These are phyloP conservation scores for Pleurotus djamor DNA, from an alignment of 768 basidiomycete genomes.

Conservation along the genomic window DNA sequence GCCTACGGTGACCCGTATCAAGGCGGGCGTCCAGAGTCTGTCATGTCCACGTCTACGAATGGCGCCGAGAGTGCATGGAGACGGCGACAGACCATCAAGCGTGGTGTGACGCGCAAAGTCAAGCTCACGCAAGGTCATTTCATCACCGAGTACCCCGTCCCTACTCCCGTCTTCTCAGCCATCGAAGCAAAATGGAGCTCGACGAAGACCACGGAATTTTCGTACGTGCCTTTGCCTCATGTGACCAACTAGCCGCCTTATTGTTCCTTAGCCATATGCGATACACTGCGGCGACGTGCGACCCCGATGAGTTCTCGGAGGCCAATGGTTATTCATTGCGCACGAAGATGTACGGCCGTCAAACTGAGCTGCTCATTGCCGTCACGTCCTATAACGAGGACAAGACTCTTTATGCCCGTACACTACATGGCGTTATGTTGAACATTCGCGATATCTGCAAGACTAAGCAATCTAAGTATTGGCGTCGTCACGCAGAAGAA, in stretches of 20 bases:
- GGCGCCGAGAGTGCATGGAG: slow-evolving; percentile 62
- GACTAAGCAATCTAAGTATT: slow-evolving; percentile 92
- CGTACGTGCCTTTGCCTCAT: slow-evolving; percentile 47
- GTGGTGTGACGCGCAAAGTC: slow-evolving; percentile 90
- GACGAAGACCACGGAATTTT: slow-evolving; percentile 84
- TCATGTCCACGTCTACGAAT: slow-evolving; percentile 50
- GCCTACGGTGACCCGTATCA: slow-evolving; percentile 67
- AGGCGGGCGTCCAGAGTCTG: slow-evolving; percentile 45
- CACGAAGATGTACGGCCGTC: slow-evolving; percentile 79
- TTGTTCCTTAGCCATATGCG: slow-evolving; percentile 70
- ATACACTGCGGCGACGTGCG: slow-evolving; percentile 89
- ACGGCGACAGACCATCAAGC: slow-evolving; percentile 88
- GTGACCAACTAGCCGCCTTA: background rate
- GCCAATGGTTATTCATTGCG: slow-evolving; percentile 85
- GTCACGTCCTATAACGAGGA: slow-evolving; percentile 94
- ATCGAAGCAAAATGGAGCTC: slow-evolving; percentile 76
- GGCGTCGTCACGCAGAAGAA: slow-evolving; percentile 80
- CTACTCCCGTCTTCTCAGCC: slow-evolving; percentile 78
- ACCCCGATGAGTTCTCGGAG: slow-evolving; percentile 85
- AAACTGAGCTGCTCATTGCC: slow-evolving; percentile 92
- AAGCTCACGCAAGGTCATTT: slow-evolving; percentile 93
- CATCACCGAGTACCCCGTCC: slow-evolving; percentile 87
- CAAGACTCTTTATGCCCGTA: slow-evolving; percentile 83
- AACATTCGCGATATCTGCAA: slow-evolving; percentile 98
- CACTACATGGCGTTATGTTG: slow-evolving; percentile 89